Conservation (phyloP, 2,329 filamentous ascomycete genomes). For the Mollisia scopiformis region DNA sequence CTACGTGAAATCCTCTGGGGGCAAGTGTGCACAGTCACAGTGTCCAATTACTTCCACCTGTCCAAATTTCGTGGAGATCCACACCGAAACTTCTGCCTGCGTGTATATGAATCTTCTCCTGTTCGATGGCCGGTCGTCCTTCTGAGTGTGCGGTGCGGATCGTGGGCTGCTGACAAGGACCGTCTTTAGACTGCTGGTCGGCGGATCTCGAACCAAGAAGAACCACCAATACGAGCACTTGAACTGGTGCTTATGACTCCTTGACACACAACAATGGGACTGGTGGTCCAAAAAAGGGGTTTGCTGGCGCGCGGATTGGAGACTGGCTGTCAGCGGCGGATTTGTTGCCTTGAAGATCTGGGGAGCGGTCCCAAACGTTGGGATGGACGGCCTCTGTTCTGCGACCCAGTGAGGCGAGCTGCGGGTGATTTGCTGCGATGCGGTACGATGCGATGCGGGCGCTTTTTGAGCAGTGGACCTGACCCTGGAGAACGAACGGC, state of each 20-base stretch:
- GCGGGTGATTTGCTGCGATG: conserved; percentile 27
- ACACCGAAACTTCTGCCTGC: neutral
- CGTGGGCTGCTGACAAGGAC: neutral
- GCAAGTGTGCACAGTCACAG: neutral
- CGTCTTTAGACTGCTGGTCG: neutral
- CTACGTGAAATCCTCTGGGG: neutral
- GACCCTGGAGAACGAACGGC: conserved; percentile 7
- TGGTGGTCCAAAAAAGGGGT: neutral
- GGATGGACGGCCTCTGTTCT: conserved; percentile 25
- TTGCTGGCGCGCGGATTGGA: neutral
- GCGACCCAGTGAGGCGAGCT: conserved; percentile 30
- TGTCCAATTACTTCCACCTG: neutral
- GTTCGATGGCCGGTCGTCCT: neutral
- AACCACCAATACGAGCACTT: neutral
- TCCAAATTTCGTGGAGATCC: neutral
- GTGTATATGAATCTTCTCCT: neutral
- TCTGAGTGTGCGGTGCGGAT: neutral
- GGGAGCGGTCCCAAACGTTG: conserved; percentile 14
- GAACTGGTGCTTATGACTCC: neutral
- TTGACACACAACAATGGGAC: neutral
- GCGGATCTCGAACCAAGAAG: neutral
- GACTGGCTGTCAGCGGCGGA: conserved; percentile 13
- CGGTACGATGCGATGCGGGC: conserved; percentile 26
- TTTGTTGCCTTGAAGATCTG: conserved; percentile 10
- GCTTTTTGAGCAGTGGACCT: conserved; percentile 14